These are phyloP conservation scores for Ganoderma resinaceum DNA, from an alignment of 1,284 basidiomycete species.

Conservation along the genomic window DNA sequence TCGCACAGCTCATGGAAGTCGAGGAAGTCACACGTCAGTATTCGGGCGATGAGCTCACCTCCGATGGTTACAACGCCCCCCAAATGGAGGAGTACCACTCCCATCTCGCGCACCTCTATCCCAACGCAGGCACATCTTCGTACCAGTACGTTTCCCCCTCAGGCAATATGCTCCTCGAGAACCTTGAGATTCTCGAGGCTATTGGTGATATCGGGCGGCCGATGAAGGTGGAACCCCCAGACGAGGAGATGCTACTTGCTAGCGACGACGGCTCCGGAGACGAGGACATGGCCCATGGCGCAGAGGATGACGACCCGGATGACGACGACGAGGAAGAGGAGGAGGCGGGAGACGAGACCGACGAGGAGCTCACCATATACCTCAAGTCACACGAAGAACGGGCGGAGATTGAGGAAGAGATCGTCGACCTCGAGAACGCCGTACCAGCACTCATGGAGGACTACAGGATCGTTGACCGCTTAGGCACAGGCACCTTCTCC, in stretches of 20 bases:
- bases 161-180: constrained; percentile 15
- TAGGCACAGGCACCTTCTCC: constrained; percentile 98
- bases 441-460: constrained; percentile 71
- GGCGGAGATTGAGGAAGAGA: constrained; percentile 80
- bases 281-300: constrained; percentile 48
- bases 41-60: constrained; percentile 45
- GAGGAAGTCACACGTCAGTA: constrained; percentile 30
- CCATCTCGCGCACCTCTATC: constrained; percentile 56
- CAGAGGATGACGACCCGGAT: constrained; percentile 32
- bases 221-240: constrained; percentile 20
- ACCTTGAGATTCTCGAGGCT: constrained; percentile 3
- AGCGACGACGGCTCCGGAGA: constrained; percentile 37
- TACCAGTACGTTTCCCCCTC: constrained; percentile 24
- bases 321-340: constrained; percentile 42
- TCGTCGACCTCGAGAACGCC: constrained; percentile 63
- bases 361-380: constrained; percentile 64
- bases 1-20: constrained; percentile 36
- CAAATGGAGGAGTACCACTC: constrained; percentile 58
- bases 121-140: constrained; percentile 31
- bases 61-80: constrained; percentile 55
- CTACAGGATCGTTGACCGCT: constrained; percentile 88
- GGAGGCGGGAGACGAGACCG: constrained; percentile 50
- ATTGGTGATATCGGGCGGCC: not conserved
- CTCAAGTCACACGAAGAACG: constrained; percentile 74
- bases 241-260: constrained; percentile 13